A percentile compares a stretch with the other conserved stretches of the same genome.
phyloP scores from a whole-genome alignment of 1,139 yeast species.

The Suhomyces ambrosiae region DNA sequence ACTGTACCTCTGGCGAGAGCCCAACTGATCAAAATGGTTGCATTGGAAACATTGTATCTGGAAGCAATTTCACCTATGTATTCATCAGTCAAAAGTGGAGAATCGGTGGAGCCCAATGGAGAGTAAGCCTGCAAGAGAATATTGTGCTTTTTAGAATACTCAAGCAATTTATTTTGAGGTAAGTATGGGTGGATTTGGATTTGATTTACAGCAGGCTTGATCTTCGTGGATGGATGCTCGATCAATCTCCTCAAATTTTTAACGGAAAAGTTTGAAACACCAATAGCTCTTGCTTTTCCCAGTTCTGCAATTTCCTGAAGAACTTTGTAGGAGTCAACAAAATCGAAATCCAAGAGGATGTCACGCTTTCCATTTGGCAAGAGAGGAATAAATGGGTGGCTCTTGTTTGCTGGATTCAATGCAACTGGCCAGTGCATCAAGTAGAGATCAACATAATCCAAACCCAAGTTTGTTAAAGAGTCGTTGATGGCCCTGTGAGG shows the following conservation, averaged over 20 bases:
- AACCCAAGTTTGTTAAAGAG: slow-evolving; percentile 65
- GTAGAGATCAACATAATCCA: slow-evolving; percentile 82
- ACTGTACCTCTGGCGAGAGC: slow-evolving; percentile 25
- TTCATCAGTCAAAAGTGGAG: slow-evolving; percentile 21
- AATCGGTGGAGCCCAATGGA: slow-evolving; percentile 26
- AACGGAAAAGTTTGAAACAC: slow-evolving; percentile 24
- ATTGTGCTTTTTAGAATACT: slow-evolving; percentile 17
- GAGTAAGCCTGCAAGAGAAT: slow-evolving; percentile 26
- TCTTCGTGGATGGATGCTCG: slow-evolving; percentile 18
- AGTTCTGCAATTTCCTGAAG: slow-evolving; percentile 17
- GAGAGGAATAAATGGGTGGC: slow-evolving; percentile 29
- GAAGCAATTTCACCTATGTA: slow-evolving; percentile 19
- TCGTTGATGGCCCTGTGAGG: slow-evolving; percentile 60
- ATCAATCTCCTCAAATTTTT: slow-evolving; percentile 19
- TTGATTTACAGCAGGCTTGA: slow-evolving; percentile 24
- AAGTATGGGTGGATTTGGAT: slow-evolving; percentile 27
- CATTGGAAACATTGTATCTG: slow-evolving; percentile 19
- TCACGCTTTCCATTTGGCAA: slow-evolving; percentile 15
- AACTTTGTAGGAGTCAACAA: slow-evolving; percentile 17
- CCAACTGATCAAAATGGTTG: slow-evolving; percentile 23
- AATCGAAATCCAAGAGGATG: slow-evolving; percentile 19
- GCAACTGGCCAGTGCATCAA: slow-evolving; percentile 89
- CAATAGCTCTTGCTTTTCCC: slow-evolving; percentile 22
- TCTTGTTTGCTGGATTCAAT: slow-evolving; percentile 9
- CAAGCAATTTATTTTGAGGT: slow-evolving; percentile 23